phyloP scores from a whole-genome alignment of 257 asterid genomes.

The Scutellaria baicalensis region DNA sequence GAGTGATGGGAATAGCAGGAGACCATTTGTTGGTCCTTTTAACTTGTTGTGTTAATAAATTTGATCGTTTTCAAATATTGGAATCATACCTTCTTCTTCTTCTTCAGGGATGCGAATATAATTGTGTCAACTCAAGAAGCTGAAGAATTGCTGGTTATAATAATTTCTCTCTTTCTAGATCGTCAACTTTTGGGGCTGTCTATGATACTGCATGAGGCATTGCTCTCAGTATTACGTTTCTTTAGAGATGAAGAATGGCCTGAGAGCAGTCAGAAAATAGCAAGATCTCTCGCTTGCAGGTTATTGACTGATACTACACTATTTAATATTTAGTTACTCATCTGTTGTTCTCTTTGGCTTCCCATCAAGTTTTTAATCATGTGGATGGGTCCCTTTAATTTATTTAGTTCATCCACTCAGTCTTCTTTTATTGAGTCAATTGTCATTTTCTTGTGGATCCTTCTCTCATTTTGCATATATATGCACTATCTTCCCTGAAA shows the following conservation, averaged over 20 bases:
- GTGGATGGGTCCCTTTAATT: background rate
- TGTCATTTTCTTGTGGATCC: background rate
- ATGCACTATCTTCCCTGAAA: background rate
- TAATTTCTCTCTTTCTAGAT: conserved; percentile 63
- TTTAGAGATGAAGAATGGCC: conserved; percentile 70
- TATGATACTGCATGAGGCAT: conserved; percentile 41
- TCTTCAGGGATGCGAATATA: conserved; percentile 37
- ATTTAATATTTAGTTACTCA: background rate
- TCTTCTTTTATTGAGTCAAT: background rate
- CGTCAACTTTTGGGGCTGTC: conserved; percentile 70
- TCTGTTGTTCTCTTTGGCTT: background rate
- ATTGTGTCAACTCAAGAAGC: conserved; percentile 54
- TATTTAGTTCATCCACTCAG: background rate
- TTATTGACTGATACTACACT: conserved; percentile 15
- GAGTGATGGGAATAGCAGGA: background rate
- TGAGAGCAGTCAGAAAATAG: conserved; percentile 48
- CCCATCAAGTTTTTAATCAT: background rate
- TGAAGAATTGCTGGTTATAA: conserved; percentile 57
- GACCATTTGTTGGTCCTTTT: background rate
- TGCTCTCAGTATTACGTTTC: conserved; percentile 47
- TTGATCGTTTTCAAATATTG: background rate
- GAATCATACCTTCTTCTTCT: background rate
- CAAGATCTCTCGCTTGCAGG: conserved; percentile 69
- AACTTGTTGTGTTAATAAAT: background rate
- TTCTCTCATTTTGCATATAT: background rate